These are phyloP conservation scores for Globisporangium iwayamae DNA, from an alignment of 352 stramenopile genomes.

Conservation along the genomic window DNA sequence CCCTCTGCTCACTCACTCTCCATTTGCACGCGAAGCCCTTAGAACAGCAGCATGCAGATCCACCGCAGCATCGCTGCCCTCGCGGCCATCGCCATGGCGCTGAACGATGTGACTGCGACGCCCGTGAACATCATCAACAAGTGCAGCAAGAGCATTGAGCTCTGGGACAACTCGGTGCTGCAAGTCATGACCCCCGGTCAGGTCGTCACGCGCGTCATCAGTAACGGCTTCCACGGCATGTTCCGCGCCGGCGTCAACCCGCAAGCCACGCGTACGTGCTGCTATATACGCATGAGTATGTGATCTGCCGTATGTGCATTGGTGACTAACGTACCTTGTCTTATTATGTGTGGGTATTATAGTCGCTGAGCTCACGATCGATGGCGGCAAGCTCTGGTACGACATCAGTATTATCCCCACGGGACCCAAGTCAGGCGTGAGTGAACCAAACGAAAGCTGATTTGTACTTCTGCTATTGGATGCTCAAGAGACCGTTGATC, in stretches of 20 bases:
- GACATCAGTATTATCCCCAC: slow-evolving; percentile 54
- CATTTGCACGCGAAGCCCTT: slow-evolving; percentile 2
- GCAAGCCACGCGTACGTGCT: slow-evolving; percentile 20
- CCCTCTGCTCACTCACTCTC: slow-evolving; percentile 5
- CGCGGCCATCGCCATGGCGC: background rate
- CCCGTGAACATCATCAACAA: slow-evolving; percentile 16
- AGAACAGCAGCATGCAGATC: slow-evolving; percentile 4
- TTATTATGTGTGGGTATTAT: slow-evolving; percentile 11
- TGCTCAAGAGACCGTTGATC: background rate
- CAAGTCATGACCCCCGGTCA: slow-evolving; percentile 8
- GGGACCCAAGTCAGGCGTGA: slow-evolving; percentile 18
- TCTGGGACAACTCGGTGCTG: slow-evolving; percentile 18
- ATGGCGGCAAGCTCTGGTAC: slow-evolving; percentile 33
- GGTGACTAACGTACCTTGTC: background rate
- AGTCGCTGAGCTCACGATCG: slow-evolving; percentile 44
- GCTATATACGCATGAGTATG: background rate
- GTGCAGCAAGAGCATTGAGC: slow-evolving; percentile 16
- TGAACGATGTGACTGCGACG: background rate
- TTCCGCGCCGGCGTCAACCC: slow-evolving; percentile 15
- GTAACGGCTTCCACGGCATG: slow-evolving; percentile 15
- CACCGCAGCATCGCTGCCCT: background rate
- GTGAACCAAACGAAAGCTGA: background rate
- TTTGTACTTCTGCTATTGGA: background rate
- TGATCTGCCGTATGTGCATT: background rate
- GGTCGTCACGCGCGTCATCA: slow-evolving; percentile 7